Percentiles rank a stretch among this genome's conserved stretches.
Conservation (phyloP, 139 green algal species). For the Chlorella sp. region DNA sequence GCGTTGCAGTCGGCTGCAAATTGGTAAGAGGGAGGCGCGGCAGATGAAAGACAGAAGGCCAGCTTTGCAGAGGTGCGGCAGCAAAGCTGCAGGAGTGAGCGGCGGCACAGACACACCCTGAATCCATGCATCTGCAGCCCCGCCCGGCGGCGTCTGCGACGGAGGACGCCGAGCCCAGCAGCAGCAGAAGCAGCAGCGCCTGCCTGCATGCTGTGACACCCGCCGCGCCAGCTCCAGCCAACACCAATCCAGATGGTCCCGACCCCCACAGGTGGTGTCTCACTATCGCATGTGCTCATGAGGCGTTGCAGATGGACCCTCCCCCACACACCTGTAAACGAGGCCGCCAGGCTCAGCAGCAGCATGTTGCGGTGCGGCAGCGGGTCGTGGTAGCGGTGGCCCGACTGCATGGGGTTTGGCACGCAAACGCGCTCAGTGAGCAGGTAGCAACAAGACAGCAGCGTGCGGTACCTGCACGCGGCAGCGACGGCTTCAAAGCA, state of each 20-base stretch:
- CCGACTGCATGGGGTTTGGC: neutral
- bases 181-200: no score
- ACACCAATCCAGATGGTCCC: no score
- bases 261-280: no score
- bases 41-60: no score
- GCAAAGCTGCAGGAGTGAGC: neutral
- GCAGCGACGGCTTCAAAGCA: no score
- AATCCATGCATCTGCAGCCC: neutral
- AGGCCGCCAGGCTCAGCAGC: slow-evolving; percentile 31
- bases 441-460: neutral
- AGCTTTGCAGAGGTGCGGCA: no score
- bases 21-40: neutral
- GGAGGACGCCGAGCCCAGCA: no score
- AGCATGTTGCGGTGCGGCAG: slow-evolving; percentile 35
- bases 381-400: slow-evolving; percentile 5
- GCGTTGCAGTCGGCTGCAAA: neutral
- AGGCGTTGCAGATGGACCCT: no score
- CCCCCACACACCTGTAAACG: neutral
- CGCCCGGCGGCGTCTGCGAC: neutral
- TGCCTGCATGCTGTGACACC: neutral
- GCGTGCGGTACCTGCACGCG: no score
- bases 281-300: no score
- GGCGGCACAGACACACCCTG: neutral
- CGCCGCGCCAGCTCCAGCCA: neutral
- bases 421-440: neutral